phyloP scores from a whole-genome alignment of 371 early-diverging fungal genomes.

The Cokeromyces recurvatus region DNA sequence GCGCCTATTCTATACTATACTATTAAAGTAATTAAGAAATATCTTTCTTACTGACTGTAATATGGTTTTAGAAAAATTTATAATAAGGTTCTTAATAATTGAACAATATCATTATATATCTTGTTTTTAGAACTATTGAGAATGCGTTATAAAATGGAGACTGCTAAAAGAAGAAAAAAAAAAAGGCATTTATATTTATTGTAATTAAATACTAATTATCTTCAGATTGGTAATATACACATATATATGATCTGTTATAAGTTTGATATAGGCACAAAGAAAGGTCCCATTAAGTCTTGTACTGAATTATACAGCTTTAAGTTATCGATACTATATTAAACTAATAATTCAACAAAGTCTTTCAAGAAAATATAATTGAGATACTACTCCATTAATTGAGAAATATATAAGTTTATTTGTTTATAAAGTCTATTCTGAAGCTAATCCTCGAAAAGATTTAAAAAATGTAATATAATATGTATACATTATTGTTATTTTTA shows the following conservation, averaged over 20 bases:
- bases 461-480: conserved; percentile 17
- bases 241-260: conserved; percentile 29
- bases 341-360: conserved; percentile 30
- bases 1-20: background rate
- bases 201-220: conserved; percentile 29
- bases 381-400: no score
- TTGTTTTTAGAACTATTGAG: conserved; percentile 10
- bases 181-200: conserved; percentile 33
- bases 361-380: conserved; percentile 17
- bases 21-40: conserved; percentile 1
- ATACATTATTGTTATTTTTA: no score
- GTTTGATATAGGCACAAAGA: conserved; percentile 20
- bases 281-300: conserved; percentile 19
- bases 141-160: conserved; percentile 33
- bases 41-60: conserved; percentile 20
- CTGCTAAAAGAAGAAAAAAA: conserved; percentile 34
- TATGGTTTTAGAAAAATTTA: conserved; percentile 26
- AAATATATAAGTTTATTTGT: no score
- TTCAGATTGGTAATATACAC: conserved; percentile 26
- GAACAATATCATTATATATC: conserved; percentile 12
- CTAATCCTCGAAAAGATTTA: conserved; percentile 35
- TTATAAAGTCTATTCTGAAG: conserved; percentile 26
- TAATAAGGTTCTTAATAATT: conserved; percentile 23
- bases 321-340: conserved; percentile 28
- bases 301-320: conserved; percentile 21